Evolutionary conservation across 2,329 filamentous ascomycete genomes (phyloP), one percentile per base, ranked within the genome.

Genomic region (Fusarium sp.): DNA sequence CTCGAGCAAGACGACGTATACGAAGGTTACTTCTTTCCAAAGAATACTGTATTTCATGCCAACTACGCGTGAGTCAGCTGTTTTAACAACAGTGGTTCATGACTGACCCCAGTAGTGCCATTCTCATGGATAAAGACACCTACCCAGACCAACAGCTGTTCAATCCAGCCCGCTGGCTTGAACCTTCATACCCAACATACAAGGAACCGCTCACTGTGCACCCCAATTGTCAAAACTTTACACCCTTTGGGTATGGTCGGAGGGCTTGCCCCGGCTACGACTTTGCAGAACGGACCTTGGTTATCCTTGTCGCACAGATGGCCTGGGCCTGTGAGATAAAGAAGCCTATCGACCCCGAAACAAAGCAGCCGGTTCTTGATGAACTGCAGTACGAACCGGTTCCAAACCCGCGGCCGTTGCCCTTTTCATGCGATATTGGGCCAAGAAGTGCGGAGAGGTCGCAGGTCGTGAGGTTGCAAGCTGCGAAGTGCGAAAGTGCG

Each of bases 121-220:
- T 56, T n/a, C 51, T 56, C 13, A 56, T 56, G 41, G 51, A 61
- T 13, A 41, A 43, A 15, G 27, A 61, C 13, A 47, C 52, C 10
- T 61, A 61, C 8, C 58, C 58, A n/a, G 58, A 61, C 16, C 51
- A 56, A 12, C 34, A 47, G 10, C n/a, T 39, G 10, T 61, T 56
- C 16, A 60, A 60, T 15, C 58, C 58, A 1, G 58, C 40, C 9
- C 58, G 58, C 3, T 61, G 58, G 58, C 51, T 61, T 30, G 36
- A 48, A 7, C 8, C 51, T 7, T 39, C 27, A n/a, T 61, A 48
- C 18, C 41, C 41, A 15, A 56, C 41, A 1, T 47, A 56, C 16
- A 56, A 47, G 15, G 40, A 56, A n/a, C 53, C 53, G 5, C 18
- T 56, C 3, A 47, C 53, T 11, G 30, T 46, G 15, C 30, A 56